Percentiles rank a stretch among this genome's conserved stretches.
Conservation (phyloP, 2,329 filamentous ascomycete species). For the Sporothrix inflata region DNA sequence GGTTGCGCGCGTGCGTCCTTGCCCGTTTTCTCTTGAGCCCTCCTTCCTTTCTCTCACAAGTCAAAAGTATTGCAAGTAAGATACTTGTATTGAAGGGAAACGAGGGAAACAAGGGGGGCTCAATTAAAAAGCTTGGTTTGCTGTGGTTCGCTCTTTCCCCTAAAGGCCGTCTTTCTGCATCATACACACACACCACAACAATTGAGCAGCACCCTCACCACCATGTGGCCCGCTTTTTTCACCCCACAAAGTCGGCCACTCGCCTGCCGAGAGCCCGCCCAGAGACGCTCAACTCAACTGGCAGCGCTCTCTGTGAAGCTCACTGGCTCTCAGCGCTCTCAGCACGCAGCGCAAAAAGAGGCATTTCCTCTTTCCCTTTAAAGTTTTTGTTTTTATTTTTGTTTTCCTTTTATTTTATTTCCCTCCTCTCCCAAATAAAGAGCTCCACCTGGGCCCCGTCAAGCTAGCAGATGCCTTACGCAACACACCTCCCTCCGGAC, state of each 20-base stretch:
- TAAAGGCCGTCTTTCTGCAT: not conserved
- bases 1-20: not conserved
- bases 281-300: not conserved
- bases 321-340: not conserved
- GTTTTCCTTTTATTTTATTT: not conserved
- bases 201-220: not conserved
- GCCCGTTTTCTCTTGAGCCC: not conserved
- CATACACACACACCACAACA: not conserved
- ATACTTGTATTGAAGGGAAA: too few species aligned
- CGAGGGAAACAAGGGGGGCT: not conserved
- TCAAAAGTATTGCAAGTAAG: too few species aligned
- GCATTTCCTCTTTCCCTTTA: not conserved
- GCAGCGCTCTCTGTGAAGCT: too few species aligned
- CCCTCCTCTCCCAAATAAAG: not conserved
- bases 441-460: constrained; percentile 3
- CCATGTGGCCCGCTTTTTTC: not conserved
- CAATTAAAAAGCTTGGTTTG: not conserved
- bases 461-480: constrained; percentile 14
- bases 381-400: not conserved
- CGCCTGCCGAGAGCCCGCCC: constrained; percentile 4
- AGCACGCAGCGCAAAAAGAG: not conserved
- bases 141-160: too few species aligned
- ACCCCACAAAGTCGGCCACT: constrained; percentile 15
- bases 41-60: constrained; percentile 6
- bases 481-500: not conserved